Evolutionary conservation across 805 yeast species (phyloP), one percentile per base, ranked within the genome.

Genomic region (Ogataea haglerorum): DNA sequence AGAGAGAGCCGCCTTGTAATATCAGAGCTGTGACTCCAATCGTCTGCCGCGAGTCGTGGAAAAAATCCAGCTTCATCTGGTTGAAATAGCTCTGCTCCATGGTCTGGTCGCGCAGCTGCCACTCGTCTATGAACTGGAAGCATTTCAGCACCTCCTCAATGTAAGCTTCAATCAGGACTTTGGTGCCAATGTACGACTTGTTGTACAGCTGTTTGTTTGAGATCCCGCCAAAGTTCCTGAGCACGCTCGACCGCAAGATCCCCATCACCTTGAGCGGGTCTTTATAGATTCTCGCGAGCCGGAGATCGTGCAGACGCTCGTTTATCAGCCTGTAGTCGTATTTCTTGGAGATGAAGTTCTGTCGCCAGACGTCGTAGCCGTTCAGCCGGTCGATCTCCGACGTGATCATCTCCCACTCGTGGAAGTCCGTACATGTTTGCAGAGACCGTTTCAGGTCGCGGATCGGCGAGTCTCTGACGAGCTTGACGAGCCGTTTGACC

Each of bases 1-100:
- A 93, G 16, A 93, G 65, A 0, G 97, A 85, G 2, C 99, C 98
- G 21, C 99, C 99, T 63, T 93, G 97, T 18, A 93, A 67, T 27
- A 91, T 77, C 42, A 93, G 68, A 0, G 97, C 97, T 0, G 98
- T 88, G 34, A 87, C 77, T 0, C 99, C 99, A 60, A 85, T 77
- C 0, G 95, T 81, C 58, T 88, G 89, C 52, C 86, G 76, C 13
- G 86, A 87, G 64, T 82, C 96, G 58, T 80, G 93, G 65, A 83
- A 89, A 61, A 85, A 87, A 62, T 76, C 89, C 48, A 76, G 70
- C 53, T 75, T 85, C 59, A 70, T 67, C 65, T 76, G 91, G 41
- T 70, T 69, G 42, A 72, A 67, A 47, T 72, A 69, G 67, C 68
- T 65, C 27, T 69, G 58, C 40, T 62, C 51, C 13, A 46, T 17